Conservation (phyloP, 2,329 filamentous ascomycete genomes). For the Ascomycota sp. region DNA sequence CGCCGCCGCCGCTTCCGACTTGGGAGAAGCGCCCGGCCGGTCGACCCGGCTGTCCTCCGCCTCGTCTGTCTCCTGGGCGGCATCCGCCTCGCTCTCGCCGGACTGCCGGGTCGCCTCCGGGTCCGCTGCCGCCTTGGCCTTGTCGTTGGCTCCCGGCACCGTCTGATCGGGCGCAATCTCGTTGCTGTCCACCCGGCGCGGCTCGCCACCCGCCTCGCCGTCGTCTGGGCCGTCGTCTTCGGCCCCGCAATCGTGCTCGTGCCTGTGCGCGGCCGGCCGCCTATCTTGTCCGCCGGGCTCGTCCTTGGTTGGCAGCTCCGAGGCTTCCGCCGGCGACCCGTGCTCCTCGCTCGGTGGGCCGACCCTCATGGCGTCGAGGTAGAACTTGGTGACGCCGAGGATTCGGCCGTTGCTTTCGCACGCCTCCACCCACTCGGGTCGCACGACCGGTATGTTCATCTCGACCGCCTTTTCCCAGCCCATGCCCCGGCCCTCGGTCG, state of each 20-base stretch:
- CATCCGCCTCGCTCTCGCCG: too few relatives aligned
- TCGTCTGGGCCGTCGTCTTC: slow-evolving; percentile 6
- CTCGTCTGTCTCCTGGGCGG: too few relatives aligned
- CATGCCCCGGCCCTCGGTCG: slow-evolving; percentile 73
- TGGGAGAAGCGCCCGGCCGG: too few relatives aligned
- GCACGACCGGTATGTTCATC: slow-evolving; percentile 92
- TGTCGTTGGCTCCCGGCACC: too few relatives aligned
- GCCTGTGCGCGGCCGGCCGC: slow-evolving; percentile 25
- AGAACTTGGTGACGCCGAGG: slow-evolving; percentile 86
- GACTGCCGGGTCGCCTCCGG: too few relatives aligned
- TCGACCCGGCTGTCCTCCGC: too few relatives aligned
- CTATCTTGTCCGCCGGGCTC: slow-evolving; percentile 7
- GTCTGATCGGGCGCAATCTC: too few relatives aligned
- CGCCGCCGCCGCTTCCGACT: slow-evolving; percentile 19
- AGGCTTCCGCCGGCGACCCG: slow-evolving; percentile 5
- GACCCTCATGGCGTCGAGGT: slow-evolving; percentile 56
- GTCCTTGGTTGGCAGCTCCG: slow-evolving; percentile 7
- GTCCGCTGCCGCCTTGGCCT: too few relatives aligned
- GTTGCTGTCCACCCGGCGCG: slow-evolving; percentile 1
- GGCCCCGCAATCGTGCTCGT: slow-evolving; percentile 30
- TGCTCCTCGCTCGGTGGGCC: slow-evolving; percentile 19
- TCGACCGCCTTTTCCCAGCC: slow-evolving; percentile 94
- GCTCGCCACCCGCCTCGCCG: slow-evolving; percentile 14
- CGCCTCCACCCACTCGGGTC: slow-evolving; percentile 94
- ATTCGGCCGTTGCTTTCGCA: slow-evolving; percentile 86